Evolutionary conservation across 345 rosid genomes (phyloP), one percentile per base, ranked within the genome.

Genomic region (Populus pruinosa): DNA sequence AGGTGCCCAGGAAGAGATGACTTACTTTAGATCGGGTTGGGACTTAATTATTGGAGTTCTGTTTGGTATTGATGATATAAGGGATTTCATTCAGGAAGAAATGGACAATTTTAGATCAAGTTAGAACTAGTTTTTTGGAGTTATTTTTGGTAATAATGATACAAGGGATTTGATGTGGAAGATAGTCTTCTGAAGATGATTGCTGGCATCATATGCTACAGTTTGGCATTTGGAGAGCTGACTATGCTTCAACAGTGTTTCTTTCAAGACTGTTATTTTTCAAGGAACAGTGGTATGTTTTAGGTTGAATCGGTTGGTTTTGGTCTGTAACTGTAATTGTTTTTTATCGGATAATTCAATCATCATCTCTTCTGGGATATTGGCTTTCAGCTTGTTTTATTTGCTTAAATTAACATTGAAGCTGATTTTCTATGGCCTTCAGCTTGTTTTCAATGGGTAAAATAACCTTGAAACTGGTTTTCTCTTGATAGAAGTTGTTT

Each of bases 1-100:
- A 21, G 49, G 73, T 76, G 69, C 74, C 74, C 17, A 61, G 29
- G 27, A 69, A 69, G 68, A 56, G 74, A 39, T 55, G 63, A 31
- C 71, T 18, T 49, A 8, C 10, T 20, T 5, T 61, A 41, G 39
- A 61, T 33, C 56, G 25, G 5, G 38, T 5, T 1, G 18, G 38
- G 17, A 16, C 39, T 23, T 64, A 43, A 62, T 53, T 53, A 53
- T 53, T 20, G n/a, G 59, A 53, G 59, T 20, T 53, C 23, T 53
- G 7, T 53, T 53, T 53, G 59, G 20, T 53, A 53, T 53, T 53
- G 59, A 53, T 53, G 59, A 53, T 18, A 53, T 10, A 20, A 53
- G 59, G 59, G 59, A 53, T 18, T 53, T 20, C n/a, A 7, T 53
- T 53, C 59, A 53, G 59, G 59, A 53, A 53, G 59, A 53, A 53